Percentiles rank a stretch among this genome's conserved stretches.
phyloP scores from a whole-genome alignment of 352 stramenopile genomes.

The Globisporangium alternatum region DNA sequence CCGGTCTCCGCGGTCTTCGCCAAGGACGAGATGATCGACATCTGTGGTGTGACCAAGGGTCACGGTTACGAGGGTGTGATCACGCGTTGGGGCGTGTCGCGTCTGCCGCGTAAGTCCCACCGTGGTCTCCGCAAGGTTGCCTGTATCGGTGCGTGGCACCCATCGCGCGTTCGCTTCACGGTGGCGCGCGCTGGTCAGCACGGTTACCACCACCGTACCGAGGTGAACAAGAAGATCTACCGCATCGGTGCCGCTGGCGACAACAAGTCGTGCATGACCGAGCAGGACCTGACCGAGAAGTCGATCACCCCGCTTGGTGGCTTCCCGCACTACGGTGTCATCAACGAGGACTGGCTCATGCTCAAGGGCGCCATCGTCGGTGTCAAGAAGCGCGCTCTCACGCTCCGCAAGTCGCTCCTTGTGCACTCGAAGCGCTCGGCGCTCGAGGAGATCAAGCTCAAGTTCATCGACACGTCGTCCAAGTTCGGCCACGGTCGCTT shows the following conservation, averaged over 20 bases:
- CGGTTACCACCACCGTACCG: slow-evolving; percentile 99
- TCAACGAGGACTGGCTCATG: slow-evolving; percentile 99
- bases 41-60: slow-evolving; percentile 99
- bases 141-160: slow-evolving; percentile 99
- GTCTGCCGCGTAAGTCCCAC: slow-evolving; percentile 99
- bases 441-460: slow-evolving; percentile 95
- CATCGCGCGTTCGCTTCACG: slow-evolving; percentile 97
- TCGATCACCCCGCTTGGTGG: slow-evolving; percentile 99
- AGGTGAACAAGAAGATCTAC: slow-evolving; percentile 99
- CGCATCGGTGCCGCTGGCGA: slow-evolving; percentile 93
- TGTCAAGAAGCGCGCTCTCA: slow-evolving; percentile 98
- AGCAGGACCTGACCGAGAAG: slow-evolving; percentile 99
- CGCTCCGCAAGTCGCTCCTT: slow-evolving; percentile 98
- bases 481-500: slow-evolving; percentile 99
- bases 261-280: slow-evolving; percentile 96
- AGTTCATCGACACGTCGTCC: slow-evolving; percentile 96
- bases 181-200: slow-evolving; percentile 99
- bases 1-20: slow-evolving; percentile 93
- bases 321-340: slow-evolving; percentile 99
- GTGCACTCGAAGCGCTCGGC: slow-evolving; percentile 97
- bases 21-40: slow-evolving; percentile 99
- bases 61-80: slow-evolving; percentile 99
- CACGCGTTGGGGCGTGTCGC: slow-evolving; percentile 99
- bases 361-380: slow-evolving; percentile 98
- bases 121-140: slow-evolving; percentile 99